A percentile compares a stretch with the other conserved stretches of the same genome.
These are phyloP conservation scores for Gnaphalium uliginosum DNA, from an alignment of 129 eudicot species.

Conservation along the genomic window DNA sequence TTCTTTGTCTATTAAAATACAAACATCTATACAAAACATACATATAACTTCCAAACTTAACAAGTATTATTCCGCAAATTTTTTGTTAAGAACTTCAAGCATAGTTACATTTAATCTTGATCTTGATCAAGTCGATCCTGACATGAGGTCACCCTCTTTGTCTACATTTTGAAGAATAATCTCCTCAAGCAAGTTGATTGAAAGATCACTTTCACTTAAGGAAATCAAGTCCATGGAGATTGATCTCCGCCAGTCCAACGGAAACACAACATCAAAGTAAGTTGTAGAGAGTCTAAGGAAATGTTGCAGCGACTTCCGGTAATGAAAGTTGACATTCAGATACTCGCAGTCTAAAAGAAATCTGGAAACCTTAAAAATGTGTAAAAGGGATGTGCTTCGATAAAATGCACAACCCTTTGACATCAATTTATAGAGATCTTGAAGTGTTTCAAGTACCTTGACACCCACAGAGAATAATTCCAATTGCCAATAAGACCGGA, in stretches of 20 bases:
- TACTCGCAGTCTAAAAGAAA: conserved; percentile 34
- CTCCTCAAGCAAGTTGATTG: conserved; percentile 42
- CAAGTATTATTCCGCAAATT: no score
- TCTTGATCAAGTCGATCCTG: no score
- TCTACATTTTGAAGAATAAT: conserved; percentile 22
- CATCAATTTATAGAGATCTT: conserved; percentile 26
- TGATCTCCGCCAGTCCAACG: conserved; percentile 49
- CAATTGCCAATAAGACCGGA: conserved; percentile 37
- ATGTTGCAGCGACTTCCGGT: conserved; percentile 5
- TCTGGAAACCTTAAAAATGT: conserved; percentile 40
- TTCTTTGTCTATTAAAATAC: no score
- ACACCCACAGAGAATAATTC: conserved; percentile 49
- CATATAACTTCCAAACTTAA: no score
- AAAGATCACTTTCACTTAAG: conserved; percentile 36
- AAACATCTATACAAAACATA: no score
- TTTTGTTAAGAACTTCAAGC: no score
- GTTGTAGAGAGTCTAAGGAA: conserved; percentile 21
- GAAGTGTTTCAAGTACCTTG: conserved; percentile 40
- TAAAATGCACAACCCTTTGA: neutral
- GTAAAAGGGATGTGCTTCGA: conserved; percentile 31
- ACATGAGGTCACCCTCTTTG: conserved; percentile 5
- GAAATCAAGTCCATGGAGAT: conserved; percentile 27
- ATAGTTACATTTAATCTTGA: no score
- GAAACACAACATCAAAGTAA: conserved; percentile 39
- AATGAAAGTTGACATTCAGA: conserved; percentile 1